A percentile compares a stretch with the other conserved stretches of the same genome.
Conservation (phyloP, 1,284 basidiomycete genomes). For the Thecaphora thlaspeos region DNA sequence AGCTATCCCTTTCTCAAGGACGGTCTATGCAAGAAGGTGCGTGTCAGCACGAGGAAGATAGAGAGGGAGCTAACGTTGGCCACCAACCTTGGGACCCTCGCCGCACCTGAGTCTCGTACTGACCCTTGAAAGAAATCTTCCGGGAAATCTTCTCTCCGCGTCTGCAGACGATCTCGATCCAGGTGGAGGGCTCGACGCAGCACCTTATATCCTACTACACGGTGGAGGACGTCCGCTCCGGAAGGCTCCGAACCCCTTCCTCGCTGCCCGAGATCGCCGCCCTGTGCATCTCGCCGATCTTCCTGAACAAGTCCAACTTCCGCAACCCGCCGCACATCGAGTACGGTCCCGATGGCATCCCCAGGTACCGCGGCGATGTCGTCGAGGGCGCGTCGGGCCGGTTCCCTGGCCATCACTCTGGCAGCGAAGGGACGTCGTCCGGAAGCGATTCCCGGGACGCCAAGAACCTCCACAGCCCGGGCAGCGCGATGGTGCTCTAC, state of each 20-base stretch:
- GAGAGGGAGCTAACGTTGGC: too few relatives aligned
- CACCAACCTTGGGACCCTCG: too few relatives aligned
- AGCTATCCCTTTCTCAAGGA: conserved; percentile 48
- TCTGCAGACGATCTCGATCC: conserved; percentile 86
- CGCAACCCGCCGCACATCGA: conserved; percentile 85
- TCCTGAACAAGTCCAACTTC: conserved; percentile 85
- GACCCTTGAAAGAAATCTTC: too few relatives aligned
- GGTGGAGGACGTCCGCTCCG: conserved; percentile 83
- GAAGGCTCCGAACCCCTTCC: conserved; percentile 81
- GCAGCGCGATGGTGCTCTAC: conserved; percentile 19
- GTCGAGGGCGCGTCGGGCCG: conserved; percentile 15
- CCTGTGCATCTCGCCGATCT: conserved; percentile 81
- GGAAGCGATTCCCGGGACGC: conserved; percentile 25
- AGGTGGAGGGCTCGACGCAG: conserved; percentile 81
- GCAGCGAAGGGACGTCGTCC: conserved; percentile 25
- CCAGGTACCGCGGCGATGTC: conserved; percentile 62
- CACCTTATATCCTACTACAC: conserved; percentile 96
- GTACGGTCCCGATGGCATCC: conserved; percentile 74
- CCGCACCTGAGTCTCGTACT: too few relatives aligned
- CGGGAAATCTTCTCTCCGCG: too few relatives aligned
- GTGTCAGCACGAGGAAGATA: too few relatives aligned
- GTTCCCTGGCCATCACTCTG: conserved; percentile 10
- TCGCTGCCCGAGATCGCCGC: conserved; percentile 82
- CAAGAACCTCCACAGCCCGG: conserved; percentile 6
- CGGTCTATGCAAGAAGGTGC: conserved; percentile 49